Evolutionary conservation across 192 early-diverging fungal species (phyloP), one percentile per base, ranked within the genome.

Genomic region (Coemansia sp.): DNA sequence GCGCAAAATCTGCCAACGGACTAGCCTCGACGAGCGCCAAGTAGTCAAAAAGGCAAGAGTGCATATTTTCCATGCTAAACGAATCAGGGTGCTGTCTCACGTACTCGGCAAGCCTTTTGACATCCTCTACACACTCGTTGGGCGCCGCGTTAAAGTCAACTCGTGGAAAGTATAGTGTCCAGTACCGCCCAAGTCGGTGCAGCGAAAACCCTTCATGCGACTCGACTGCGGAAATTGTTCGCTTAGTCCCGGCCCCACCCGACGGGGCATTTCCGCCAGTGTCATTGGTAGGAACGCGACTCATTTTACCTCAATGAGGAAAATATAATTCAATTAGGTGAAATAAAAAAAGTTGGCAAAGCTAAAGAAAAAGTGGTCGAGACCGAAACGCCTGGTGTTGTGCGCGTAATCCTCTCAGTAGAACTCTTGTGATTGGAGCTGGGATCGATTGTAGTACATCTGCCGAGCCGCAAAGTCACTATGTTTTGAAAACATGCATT

Each of bases 151-250:
- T 63, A 11, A 74, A 49, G 59, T 74, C 69, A 16, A 68, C 57
- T 4, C 80, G 80, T 5, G 80, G 80, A 44, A 82, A 82, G 43
- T 82, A 82, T 13, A 82, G 69, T 14, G 75, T 26, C 80, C 80
- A 82, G 72, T 82, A 82, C 39, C 80, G 75, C 13, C 52, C 69
- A 46, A 82, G 68, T 26, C 64, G 44, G 10, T 61, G 44, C 21
- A 30, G 53, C 13, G 66, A 63, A 13, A 71, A 47, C 65, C 66
- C 59, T 46, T 71, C 71, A 59, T 40, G n/a, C 6, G 59, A 13
- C 23, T 39, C 39, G 55, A 58, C 55, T 58, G 55, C 55, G 10
- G 46, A 19, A 58, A 70, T 67, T 19, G 70, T 44, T 9, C 79
- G 63, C 62, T 76, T 73, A 16, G 63, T 59, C 11, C 74, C 64